phyloP scores from a whole-genome alignment of 805 yeast species.

The Lipomyces spencermartinsiae region DNA sequence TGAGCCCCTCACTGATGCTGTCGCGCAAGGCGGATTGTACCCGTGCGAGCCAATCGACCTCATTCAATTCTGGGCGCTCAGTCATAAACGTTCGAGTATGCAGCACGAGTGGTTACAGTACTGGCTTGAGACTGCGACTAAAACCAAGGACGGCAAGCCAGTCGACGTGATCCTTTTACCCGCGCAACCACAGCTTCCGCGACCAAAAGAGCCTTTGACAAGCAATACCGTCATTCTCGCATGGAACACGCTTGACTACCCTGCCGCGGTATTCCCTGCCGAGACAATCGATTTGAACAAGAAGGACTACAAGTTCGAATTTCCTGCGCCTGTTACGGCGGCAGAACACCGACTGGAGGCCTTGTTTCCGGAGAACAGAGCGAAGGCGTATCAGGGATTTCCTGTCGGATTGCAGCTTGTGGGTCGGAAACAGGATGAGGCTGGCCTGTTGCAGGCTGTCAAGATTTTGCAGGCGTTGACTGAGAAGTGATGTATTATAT shows the following conservation, averaged over 20 bases:
- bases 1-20: conserved; percentile 49
- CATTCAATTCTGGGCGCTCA: conserved; percentile 28
- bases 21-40: conserved; percentile 39
- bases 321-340: conserved; percentile 27
- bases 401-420: conserved; percentile 41
- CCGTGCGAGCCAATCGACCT: conserved; percentile 39
- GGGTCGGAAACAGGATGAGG: conserved; percentile 39
- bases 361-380: conserved; percentile 31
- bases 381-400: conserved; percentile 36
- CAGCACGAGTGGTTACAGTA: conserved; percentile 48
- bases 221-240: conserved; percentile 32
- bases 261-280: conserved; percentile 36
- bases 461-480: conserved; percentile 22
- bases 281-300: conserved; percentile 26
- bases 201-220: conserved; percentile 36
- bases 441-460: conserved; percentile 30
- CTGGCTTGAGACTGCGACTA: conserved; percentile 48
- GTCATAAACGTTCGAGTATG: conserved; percentile 23
- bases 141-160: conserved; percentile 49
- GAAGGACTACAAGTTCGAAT: conserved; percentile 36
- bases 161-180: conserved; percentile 57
- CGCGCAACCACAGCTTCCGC: conserved; percentile 47
- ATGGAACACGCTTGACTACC: conserved; percentile 40
- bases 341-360: conserved; percentile 28
- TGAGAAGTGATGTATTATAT: neutral